Percentiles rank a stretch among this genome's conserved stretches.
phyloP scores from a whole-genome alignment of 1,284 basidiomycete genomes.

The Sporisorium exsertum region DNA sequence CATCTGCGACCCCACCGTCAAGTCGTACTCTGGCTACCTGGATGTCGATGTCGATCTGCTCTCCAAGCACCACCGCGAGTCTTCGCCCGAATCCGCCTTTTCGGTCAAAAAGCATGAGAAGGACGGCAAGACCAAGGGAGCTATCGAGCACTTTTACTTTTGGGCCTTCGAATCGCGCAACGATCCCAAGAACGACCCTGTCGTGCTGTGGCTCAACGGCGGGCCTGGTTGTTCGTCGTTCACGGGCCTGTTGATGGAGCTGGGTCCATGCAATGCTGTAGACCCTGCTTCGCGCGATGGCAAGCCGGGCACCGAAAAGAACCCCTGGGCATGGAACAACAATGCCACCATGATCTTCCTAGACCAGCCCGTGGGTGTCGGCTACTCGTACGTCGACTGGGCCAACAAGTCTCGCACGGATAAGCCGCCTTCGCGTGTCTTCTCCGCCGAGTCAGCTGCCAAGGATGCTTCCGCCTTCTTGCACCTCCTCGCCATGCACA shows the following conservation, averaged over 20 bases:
- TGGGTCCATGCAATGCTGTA: conserved; percentile 66
- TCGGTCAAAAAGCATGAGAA: conserved; percentile 25
- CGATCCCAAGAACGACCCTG: conserved; percentile 60
- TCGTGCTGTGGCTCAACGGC: conserved; percentile 67
- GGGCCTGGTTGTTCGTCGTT: conserved; percentile 66
- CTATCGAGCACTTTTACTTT: conserved; percentile 69
- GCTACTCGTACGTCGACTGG: conserved; percentile 67
- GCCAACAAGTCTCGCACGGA: conserved; percentile 54
- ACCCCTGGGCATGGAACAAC: conserved; percentile 63
- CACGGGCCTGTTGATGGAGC: conserved; percentile 66
- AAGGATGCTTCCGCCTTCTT: conserved; percentile 65
- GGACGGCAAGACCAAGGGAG: conserved; percentile 46
- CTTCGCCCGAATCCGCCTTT: background rate
- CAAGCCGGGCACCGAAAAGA: conserved; percentile 53
- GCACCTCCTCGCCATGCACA: conserved; percentile 63
- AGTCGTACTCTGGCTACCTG: conserved; percentile 66
- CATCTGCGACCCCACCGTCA: conserved; percentile 57
- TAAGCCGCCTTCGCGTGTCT: conserved; percentile 59
- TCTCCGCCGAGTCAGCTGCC: conserved; percentile 55
- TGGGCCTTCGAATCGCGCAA: conserved; percentile 67
- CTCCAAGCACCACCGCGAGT: conserved; percentile 27
- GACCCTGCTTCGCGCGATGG: conserved; percentile 38
- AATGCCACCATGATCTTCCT: conserved; percentile 66
- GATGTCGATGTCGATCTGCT: conserved; percentile 67
- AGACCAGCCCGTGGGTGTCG: conserved; percentile 67